Base-by-base conservation (phyloP, 495 filamentous ascomycete genomes). In the Aspergillus biplanus region DNA sequence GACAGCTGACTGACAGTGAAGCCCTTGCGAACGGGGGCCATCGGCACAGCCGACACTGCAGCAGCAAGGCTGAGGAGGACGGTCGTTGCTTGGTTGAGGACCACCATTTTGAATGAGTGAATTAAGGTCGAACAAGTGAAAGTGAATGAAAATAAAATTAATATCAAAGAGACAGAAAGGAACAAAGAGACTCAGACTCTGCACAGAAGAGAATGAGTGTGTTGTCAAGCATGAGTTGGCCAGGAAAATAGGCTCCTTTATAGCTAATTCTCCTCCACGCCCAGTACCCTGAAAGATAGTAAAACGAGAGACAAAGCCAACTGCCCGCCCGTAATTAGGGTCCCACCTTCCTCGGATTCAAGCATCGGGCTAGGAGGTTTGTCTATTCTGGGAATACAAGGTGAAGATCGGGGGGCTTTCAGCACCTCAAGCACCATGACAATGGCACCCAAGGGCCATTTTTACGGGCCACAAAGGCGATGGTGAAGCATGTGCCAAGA, bases 1-100 rank as follows among this genome's bases (percentile, higher is more conserved):
- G 70, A 63, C 18, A 73, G 60, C 64, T 83, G 76, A 60, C 76
- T 76, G 60, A 82, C 53, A 21, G 71, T 77, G 73, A 84, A 83
- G 55, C 73, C 69, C 56, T 74, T 70, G 52, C 61, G 71, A 34
- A 67, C 21, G 33, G 63, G 55, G 31, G 65, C 61, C 32, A 65
- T 62, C 37, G 78, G 77, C 54, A 73, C 64, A 49, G 78, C 78
- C n/a, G 69, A 73, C 21, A 67, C 69, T 32, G 70, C 58, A 58
- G 73, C 65, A 50, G 76, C 68, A 7, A 80, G 65, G 55, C 74
- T 67, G 52, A 75, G 66, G 54, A 73, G 54, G 39, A 70, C 63
- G 50, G 67, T 65, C 46, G 75, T 69, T 33, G 76, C 56, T 61
- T 76, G 77, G 72, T 69, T 78, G 70, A 79, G 71, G 69, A 76